Percentiles rank a stretch among this genome's conserved stretches.
Evolutionary conservation across 805 yeast genomes (phyloP).

Genomic region (Candida maltosa): DNA sequence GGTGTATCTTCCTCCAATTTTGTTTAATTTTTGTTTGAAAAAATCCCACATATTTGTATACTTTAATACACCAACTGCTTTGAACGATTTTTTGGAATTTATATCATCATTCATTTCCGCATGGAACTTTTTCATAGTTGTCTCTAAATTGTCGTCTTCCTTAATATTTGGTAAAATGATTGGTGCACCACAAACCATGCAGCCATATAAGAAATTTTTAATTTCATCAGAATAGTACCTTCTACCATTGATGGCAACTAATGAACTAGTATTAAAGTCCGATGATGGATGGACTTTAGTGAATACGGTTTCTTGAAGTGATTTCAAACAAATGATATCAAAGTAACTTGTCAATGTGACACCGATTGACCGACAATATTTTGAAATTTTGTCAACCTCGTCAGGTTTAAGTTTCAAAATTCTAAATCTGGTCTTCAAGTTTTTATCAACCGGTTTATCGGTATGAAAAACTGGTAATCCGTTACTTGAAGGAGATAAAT

Average conservation of each 20-base stretch:
- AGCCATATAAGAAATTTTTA: constrained; percentile 8
- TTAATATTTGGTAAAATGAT: constrained; percentile 9
- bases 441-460: constrained; percentile 7
- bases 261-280: constrained; percentile 9
- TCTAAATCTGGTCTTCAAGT: constrained; percentile 9
- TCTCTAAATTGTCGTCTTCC: constrained; percentile 1
- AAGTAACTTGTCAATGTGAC: constrained; percentile 21
- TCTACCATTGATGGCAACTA: constrained; percentile 16
- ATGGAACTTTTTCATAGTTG: constrained; percentile 9
- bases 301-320: constrained; percentile 15
- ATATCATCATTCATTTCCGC: constrained; percentile 8
- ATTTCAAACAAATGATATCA: constrained; percentile 13
- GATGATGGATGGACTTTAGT: constrained; percentile 3
- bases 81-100: constrained; percentile 10
- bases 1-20: constrained; percentile 11
- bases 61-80: constrained; percentile 11
- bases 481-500: constrained; percentile 1
- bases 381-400: constrained; percentile 9
- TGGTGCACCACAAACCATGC: constrained; percentile 11
- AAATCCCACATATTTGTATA: constrained; percentile 11
- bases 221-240: constrained; percentile 14
- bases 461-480: constrained; percentile 11
- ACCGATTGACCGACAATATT: constrained; percentile 14
- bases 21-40: constrained; percentile 10
- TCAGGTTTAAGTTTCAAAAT: constrained; percentile 12